Evolutionary conservation across 2,329 filamentous ascomycete species (phyloP).

Genomic region (Fusarium luffae): DNA sequence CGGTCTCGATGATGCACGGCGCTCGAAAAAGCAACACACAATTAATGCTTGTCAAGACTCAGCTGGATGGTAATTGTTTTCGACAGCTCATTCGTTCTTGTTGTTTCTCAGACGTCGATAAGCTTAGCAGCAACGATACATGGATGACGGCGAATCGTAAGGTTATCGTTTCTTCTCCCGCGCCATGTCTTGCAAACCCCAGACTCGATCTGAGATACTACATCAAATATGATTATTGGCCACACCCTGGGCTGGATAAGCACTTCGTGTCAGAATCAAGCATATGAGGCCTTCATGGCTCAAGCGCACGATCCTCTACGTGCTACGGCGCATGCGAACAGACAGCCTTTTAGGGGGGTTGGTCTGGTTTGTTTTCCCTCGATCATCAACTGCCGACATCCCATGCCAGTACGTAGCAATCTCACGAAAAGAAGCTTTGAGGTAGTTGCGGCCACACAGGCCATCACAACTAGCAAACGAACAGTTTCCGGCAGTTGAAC

Average conservation of each 20-base stretch:
- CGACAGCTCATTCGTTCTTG: constrained; percentile 16
- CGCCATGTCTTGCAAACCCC: constrained; percentile 26
- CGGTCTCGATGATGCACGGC: constrained; percentile 39
- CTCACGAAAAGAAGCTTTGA: constrained; percentile 20
- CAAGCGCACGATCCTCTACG: not conserved
- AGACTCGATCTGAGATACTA: constrained; percentile 25
- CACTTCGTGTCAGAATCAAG: not conserved
- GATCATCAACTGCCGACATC: constrained; percentile 32
- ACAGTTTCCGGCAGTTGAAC: not conserved
- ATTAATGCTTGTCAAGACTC: constrained; percentile 5
- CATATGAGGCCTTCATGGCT: constrained; percentile 20
- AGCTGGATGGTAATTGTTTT: constrained; percentile 24
- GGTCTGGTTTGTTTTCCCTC: not conserved
- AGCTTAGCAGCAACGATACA: constrained; percentile 13
- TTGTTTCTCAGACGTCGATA: constrained; percentile 4
- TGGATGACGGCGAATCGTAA: constrained; percentile 16
- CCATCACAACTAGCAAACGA: not conserved
- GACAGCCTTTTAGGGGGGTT: not conserved
- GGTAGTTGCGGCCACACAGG: constrained; percentile 14
- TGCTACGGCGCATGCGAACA: not conserved
- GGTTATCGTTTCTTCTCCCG: constrained; percentile 12
- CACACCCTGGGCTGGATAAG: constrained; percentile 6
- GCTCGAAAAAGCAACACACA: constrained; percentile 38
- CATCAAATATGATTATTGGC: constrained; percentile 2
- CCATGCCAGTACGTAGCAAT: constrained; percentile 2